phyloP scores from a whole-genome alignment of 768 basidiomycete genomes.

The Podaxis mareebaensis region DNA sequence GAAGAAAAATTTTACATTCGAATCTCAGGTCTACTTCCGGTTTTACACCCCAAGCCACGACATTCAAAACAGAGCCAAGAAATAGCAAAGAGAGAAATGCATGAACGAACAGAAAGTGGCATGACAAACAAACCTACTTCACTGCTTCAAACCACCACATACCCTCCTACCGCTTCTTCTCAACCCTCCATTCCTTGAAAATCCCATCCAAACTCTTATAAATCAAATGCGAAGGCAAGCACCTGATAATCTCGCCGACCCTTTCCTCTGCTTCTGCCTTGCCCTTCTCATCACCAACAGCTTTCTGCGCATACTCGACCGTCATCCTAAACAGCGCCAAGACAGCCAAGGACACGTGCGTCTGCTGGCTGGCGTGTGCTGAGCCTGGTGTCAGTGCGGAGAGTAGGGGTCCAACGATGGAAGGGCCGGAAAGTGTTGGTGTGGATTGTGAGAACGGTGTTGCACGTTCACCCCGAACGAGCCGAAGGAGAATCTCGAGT shows the following conservation, averaged over 20 bases:
- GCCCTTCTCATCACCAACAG: slow-evolving; percentile 58
- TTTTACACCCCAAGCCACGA: background rate
- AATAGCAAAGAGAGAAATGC: background rate
- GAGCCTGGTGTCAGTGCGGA: slow-evolving; percentile 73
- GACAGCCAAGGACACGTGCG: slow-evolving; percentile 91
- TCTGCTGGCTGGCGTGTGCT: slow-evolving; percentile 86
- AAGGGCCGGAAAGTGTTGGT: slow-evolving; percentile 60
- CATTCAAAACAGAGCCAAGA: background rate
- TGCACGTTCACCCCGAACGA: slow-evolving; percentile 88
- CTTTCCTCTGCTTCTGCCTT: slow-evolving; percentile 72
- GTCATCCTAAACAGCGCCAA: slow-evolving; percentile 88
- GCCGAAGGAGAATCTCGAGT: slow-evolving; percentile 88
- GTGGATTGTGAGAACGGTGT: slow-evolving; percentile 66
- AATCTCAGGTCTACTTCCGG: background rate
- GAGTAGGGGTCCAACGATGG: slow-evolving; percentile 67
- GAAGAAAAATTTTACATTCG: background rate
- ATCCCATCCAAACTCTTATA: slow-evolving; percentile 93
- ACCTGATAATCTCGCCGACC: slow-evolving; percentile 87
- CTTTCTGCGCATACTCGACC: slow-evolving; percentile 78
- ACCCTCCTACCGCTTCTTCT: slow-evolving; percentile 59
- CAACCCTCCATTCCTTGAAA: slow-evolving; percentile 89
- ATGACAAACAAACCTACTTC: background rate
- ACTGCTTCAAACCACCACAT: background rate
- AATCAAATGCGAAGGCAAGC: slow-evolving; percentile 82
- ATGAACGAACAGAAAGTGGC: background rate